Percentiles rank a stretch among this genome's conserved stretches.
Conservation (phyloP, 2,329 filamentous ascomycete genomes). For the Colletotrichum liriopes region DNA sequence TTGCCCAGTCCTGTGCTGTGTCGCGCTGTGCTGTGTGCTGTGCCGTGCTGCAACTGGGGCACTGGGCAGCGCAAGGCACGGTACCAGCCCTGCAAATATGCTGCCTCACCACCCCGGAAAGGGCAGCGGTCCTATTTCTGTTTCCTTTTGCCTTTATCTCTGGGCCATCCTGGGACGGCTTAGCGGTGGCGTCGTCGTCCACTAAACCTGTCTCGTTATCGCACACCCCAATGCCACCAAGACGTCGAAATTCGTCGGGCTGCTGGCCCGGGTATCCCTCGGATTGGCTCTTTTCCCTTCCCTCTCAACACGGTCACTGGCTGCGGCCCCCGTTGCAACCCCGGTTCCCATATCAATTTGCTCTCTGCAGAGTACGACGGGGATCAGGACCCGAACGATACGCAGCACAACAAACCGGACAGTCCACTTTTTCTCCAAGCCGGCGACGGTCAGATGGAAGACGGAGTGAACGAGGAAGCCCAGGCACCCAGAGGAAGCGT, state of each 20-base stretch:
- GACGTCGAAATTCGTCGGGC: constrained; percentile 35
- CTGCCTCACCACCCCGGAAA: constrained; percentile 31
- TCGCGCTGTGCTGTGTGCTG: neutral
- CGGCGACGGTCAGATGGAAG: neutral
- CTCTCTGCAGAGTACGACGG: constrained; percentile 9
- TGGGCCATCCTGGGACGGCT: constrained; percentile 33
- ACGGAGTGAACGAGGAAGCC: neutral
- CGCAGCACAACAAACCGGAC: constrained; percentile 7
- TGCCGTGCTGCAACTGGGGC: constrained; percentile 3
- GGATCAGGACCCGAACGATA: constrained; percentile 7
- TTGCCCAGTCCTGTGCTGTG: neutral
- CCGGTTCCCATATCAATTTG: constrained; percentile 22
- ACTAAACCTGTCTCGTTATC: constrained; percentile 41
- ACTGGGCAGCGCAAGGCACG: neutral
- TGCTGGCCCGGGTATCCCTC: constrained; percentile 31
- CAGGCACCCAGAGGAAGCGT: neutral
- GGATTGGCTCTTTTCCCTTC: constrained; percentile 12
- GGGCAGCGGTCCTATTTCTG: constrained; percentile 34
- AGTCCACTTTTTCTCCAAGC: constrained; percentile 27
- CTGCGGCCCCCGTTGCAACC: constrained; percentile 16
- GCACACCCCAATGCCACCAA: constrained; percentile 37
- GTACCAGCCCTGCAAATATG: neutral
- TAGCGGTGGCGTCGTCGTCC: constrained; percentile 38
- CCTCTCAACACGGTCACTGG: constrained; percentile 13
- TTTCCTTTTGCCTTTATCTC: constrained; percentile 42